Evolutionary conservation across 2,329 filamentous ascomycete species (phyloP).

Genomic region (Blastomyces silverae): DNA sequence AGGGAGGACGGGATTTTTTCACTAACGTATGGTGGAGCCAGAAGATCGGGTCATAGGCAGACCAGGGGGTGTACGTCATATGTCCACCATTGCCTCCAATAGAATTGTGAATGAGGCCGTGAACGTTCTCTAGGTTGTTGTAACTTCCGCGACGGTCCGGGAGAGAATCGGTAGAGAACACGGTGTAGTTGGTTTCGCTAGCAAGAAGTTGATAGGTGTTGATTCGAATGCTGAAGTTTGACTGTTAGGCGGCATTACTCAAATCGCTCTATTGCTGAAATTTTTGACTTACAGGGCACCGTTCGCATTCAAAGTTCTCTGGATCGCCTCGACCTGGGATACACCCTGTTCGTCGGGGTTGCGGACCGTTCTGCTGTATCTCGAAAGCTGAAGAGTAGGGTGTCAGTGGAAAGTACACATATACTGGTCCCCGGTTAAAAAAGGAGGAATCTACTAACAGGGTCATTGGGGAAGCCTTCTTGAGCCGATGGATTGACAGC

Average conservation of each 20-base stretch:
- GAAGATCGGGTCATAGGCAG: constrained; percentile 73
- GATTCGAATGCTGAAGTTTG: constrained; percentile 21
- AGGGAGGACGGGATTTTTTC: not conserved
- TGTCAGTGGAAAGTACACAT: not conserved
- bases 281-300: constrained; percentile 23
- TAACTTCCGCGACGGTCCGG: constrained; percentile 19
- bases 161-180: constrained; percentile 24
- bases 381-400: constrained; percentile 15
- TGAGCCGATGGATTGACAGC: constrained; percentile 25
- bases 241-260: not conserved
- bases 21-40: constrained; percentile 61
- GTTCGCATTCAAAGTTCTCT: constrained; percentile 21
- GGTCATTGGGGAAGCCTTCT: constrained; percentile 24
- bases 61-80: constrained; percentile 63
- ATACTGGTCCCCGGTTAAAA: not conserved
- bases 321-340: constrained; percentile 20
- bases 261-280: not conserved
- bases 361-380: constrained; percentile 21
- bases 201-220: constrained; percentile 29
- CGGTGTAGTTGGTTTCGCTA: constrained; percentile 26
- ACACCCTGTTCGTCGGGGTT: constrained; percentile 20
- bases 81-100: constrained; percentile 56
- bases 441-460: constrained; percentile 13
- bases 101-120: constrained; percentile 47
- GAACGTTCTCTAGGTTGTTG: constrained; percentile 40